A percentile compares a stretch with the other conserved stretches of the same genome.
Conservation (phyloP, 1,284 basidiomycete genomes). For the Malassezia dermatis region DNA sequence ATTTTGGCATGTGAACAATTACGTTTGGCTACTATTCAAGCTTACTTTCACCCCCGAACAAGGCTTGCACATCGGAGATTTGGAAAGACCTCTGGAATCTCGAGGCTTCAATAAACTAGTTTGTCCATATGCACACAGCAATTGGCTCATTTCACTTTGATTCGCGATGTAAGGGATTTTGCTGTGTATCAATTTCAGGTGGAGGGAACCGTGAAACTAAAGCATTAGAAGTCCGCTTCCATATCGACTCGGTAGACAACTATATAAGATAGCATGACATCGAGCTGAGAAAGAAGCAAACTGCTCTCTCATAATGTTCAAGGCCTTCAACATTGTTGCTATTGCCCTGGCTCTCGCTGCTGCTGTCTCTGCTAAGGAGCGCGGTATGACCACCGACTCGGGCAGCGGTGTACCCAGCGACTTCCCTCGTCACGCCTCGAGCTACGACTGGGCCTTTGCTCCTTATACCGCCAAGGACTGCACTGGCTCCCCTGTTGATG, state of each 20-base stretch:
- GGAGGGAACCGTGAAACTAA: not conserved
- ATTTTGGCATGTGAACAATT: no score
- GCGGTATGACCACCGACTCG: not conserved
- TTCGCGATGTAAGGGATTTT: not conserved
- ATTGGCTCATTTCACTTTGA: not conserved
- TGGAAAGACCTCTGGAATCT: not conserved
- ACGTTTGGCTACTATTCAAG: no score
- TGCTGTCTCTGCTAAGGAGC: not conserved
- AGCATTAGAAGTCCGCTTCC: not conserved
- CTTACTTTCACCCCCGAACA: not conserved
- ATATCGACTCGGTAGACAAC: not conserved
- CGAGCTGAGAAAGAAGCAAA: not conserved
- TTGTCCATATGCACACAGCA: not conserved
- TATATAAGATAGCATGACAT: not conserved
- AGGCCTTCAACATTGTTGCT: not conserved
- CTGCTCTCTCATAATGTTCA: not conserved
- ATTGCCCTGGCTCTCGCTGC: not conserved
- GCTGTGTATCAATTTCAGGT: not conserved
- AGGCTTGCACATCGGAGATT: not conserved
- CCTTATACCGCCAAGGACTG: not conserved
- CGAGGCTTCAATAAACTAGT: not conserved
- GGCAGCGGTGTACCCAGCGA: not conserved
- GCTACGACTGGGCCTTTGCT: not conserved
- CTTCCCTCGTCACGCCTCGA: not conserved
- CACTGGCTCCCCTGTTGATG: not conserved